phyloP scores from a whole-genome alignment of 2,329 filamentous ascomycete species.

The Clarireedia paspali region DNA sequence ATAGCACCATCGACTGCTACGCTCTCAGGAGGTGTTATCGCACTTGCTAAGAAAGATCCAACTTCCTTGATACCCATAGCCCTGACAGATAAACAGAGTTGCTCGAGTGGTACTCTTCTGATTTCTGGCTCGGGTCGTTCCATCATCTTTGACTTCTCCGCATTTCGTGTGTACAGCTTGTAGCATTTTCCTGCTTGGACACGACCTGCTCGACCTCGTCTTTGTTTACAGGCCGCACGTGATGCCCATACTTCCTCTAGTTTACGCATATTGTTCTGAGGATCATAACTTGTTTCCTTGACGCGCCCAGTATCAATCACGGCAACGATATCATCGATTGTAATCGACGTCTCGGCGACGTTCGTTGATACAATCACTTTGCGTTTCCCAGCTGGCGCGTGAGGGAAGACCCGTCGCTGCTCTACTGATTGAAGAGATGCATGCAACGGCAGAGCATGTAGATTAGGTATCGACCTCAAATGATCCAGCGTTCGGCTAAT shows the following conservation, averaged over 20 bases:
- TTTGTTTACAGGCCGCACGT: constrained; percentile 86
- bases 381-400: constrained; percentile 68
- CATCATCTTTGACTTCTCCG: constrained; percentile 74
- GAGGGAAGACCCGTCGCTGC: constrained; percentile 78
- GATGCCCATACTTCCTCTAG: constrained; percentile 95
- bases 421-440: constrained; percentile 84
- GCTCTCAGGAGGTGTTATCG: constrained; percentile 80
- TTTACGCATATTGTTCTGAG: constrained; percentile 86
- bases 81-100: constrained; percentile 87
- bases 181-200: constrained; percentile 89
- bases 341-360: constrained; percentile 96
- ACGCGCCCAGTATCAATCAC: constrained; percentile 94
- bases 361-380: constrained; percentile 96
- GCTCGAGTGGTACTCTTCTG: constrained; percentile 82
- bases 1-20: constrained; percentile 82
- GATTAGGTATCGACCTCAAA: constrained; percentile 54
- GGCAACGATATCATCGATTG: constrained; percentile 92
- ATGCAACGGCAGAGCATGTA: constrained; percentile 82
- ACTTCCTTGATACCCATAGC: constrained; percentile 90
- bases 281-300: constrained; percentile 93
- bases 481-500: constrained; percentile 74
- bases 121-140: constrained; percentile 92
- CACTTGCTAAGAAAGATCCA: constrained; percentile 70
- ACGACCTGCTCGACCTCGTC: constrained; percentile 85
- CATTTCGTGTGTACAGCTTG: constrained; percentile 84